These are phyloP conservation scores for Melampsora americana DNA, from an alignment of 1,284 basidiomycete genomes.

Conservation along the genomic window DNA sequence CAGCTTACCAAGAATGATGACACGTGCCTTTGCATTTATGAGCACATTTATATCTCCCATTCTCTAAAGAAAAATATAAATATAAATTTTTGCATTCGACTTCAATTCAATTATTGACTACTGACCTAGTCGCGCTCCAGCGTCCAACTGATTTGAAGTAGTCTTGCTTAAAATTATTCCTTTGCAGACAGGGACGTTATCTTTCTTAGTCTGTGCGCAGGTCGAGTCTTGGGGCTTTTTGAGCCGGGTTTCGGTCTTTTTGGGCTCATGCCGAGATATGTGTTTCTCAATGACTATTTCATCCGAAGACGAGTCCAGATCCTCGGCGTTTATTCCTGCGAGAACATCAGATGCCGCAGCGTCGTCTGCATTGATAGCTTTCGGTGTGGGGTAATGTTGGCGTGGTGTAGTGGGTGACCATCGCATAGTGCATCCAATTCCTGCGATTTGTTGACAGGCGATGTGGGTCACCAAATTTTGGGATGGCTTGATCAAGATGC, in stretches of 20 bases:
- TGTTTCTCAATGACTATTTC: slow-evolving; percentile 11
- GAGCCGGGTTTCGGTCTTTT: background rate
- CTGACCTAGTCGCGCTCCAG: slow-evolving; percentile 25
- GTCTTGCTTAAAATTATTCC: too few relatives aligned
- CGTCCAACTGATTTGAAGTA: background rate
- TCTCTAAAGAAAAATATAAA: slow-evolving; percentile 21
- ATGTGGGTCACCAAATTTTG: slow-evolving; percentile 28
- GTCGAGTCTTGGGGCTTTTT: background rate
- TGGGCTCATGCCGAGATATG: background rate
- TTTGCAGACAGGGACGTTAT: background rate
- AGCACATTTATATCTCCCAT: slow-evolving; percentile 42
- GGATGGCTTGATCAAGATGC: slow-evolving; percentile 40
- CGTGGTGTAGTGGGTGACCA: slow-evolving; percentile 30
- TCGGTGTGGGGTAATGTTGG: slow-evolving; percentile 40
- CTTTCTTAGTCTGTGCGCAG: background rate
- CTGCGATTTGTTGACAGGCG: slow-evolving; percentile 38
- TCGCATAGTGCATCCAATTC: slow-evolving; percentile 30
- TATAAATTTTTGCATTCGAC: background rate
- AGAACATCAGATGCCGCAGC: slow-evolving; percentile 27
- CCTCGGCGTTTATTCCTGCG: slow-evolving; percentile 18
- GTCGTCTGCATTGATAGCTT: slow-evolving; percentile 30
- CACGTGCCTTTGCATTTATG: slow-evolving; percentile 41
- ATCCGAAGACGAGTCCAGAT: slow-evolving; percentile 20
- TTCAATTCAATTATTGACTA: background rate
- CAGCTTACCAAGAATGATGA: slow-evolving; percentile 35